A percentile compares a stretch with the other conserved stretches of the same genome.
These are phyloP conservation scores for Suhomyces sp. DNA, from an alignment of 805 yeast genomes.

Conservation along the genomic window DNA sequence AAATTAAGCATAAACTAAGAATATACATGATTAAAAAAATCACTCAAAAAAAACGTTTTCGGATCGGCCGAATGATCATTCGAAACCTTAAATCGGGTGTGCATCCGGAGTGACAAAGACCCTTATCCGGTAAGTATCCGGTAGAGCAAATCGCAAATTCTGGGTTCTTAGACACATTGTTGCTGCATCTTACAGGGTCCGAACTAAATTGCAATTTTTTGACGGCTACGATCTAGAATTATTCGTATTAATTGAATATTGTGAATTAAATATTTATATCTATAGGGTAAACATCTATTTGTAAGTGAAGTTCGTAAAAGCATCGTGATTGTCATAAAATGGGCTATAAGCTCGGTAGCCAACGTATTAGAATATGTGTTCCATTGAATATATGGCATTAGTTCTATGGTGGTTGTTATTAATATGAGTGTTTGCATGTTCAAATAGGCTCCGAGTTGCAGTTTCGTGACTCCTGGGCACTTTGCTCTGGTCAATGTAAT, in stretches of 20 bases:
- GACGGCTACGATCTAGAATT: not conserved
- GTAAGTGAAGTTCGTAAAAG: not conserved
- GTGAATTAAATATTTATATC: not conserved
- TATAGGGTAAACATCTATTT: not conserved
- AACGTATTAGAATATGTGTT: conserved; percentile 30
- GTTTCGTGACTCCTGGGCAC: not conserved
- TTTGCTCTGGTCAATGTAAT: not conserved
- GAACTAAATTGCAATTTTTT: not conserved
- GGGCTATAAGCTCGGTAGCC: not conserved
- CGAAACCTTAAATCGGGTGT: not conserved
- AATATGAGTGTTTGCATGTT: conserved; percentile 4
- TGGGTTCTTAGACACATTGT: not conserved
- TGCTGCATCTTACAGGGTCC: not conserved
- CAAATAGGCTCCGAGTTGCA: conserved; percentile 1
- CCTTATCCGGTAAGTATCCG: not conserved
- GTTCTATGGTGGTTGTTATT: conserved; percentile 20
- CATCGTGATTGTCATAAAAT: not conserved
- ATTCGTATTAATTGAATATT: not conserved
- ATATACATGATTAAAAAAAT: not conserved
- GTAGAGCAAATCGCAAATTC: not conserved
- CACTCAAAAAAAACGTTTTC: not conserved
- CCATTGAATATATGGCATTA: conserved; percentile 37
- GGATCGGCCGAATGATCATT: not conserved
- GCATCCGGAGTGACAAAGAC: not conserved
- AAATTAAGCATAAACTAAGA: not conserved